Evolutionary conservation across 345 rosid genomes (phyloP), one percentile per base, ranked within the genome.

Genomic region (Moricandia moricandioides): DNA sequence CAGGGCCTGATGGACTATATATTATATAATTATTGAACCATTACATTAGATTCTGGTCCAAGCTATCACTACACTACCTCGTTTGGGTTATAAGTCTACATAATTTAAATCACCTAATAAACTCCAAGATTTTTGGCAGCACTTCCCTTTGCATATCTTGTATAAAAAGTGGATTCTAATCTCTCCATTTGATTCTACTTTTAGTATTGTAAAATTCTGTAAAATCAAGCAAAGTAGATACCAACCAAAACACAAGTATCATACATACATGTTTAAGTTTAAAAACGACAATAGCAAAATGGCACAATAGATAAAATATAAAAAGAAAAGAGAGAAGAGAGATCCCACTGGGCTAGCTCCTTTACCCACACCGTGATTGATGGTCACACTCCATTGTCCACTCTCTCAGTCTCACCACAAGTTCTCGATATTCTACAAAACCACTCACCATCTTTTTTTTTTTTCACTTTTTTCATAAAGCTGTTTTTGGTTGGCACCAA

Each of bases 311-410:
- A 29, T 29, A 62, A 0, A 34, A 39, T 54, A 18, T 31, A 30
- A 69, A 11, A 33, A 33, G 6, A 33, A 33, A 33, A 27, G 62
- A 11, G 8, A 52, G 5, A 56, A 70, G 54, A 56, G 63, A 62
- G 69, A 33, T 39, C 73, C 73, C 73, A 75, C 51, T 59, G 39
- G 67, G 18, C 24, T 47, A 68, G 69, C 63, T 75, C 35, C 52
- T 75, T 68, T 68, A 39, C 69, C 55, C 69, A 62, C 74, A 70
- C 71, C 75, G 71, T 76, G 49, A 76, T 76, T 76, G 65, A 70
- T 76, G 75, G 60, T 31, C 60, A 63, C 65, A 52, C 67, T 58
- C 72, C 78, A 59, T 47, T 58, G 12, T 45, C 78, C 78, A 58
- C 72, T 66, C 29, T 45, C 72, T 18, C 40, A 35, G 35, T 31